phyloP scores from a whole-genome alignment of 306 rosid species.

The Acacia confusa region DNA sequence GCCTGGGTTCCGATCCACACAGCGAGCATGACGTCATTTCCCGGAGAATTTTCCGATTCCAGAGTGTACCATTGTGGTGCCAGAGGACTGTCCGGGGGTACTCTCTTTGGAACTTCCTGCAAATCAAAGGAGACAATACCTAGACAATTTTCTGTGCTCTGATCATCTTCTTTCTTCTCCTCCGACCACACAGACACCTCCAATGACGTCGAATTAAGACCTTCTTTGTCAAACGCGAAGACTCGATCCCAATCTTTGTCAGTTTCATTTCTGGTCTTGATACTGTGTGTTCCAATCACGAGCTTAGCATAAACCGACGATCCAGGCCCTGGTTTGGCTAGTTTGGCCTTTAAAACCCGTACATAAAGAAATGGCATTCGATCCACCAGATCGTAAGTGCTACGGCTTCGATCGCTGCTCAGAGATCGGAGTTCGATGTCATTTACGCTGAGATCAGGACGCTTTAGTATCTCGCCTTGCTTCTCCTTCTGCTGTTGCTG shows the following conservation, averaged over 20 bases:
- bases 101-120: conserved; percentile 77
- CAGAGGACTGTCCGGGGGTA: conserved; percentile 85
- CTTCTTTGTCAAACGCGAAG: conserved; percentile 77
- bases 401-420: conserved; percentile 47
- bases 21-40: conserved; percentile 83
- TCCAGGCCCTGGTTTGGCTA: conserved; percentile 7
- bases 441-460: conserved; percentile 32
- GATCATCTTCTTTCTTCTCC: conserved; percentile 50
- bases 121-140: conserved; percentile 62
- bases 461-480: conserved; percentile 24
- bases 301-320: conserved; percentile 55
- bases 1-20: conserved; percentile 89
- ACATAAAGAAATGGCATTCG: conserved; percentile 77
- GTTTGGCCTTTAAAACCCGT: conserved; percentile 65
- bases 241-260: conserved; percentile 94
- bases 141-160: conserved; percentile 19
- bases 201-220: conserved; percentile 69
- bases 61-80: conserved; percentile 96
- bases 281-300: conserved; percentile 71
- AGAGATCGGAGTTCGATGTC: conserved; percentile 60
- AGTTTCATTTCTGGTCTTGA: conserved; percentile 54
- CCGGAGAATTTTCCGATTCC: conserved; percentile 56
- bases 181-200: conserved; percentile 76
- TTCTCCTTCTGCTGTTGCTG: conserved; percentile 22
- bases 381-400: conserved; percentile 67